Evolutionary conservation across 805 yeast species (phyloP), one percentile per base, ranked within the genome.

Genomic region (Kodamaea kakaduensis): DNA sequence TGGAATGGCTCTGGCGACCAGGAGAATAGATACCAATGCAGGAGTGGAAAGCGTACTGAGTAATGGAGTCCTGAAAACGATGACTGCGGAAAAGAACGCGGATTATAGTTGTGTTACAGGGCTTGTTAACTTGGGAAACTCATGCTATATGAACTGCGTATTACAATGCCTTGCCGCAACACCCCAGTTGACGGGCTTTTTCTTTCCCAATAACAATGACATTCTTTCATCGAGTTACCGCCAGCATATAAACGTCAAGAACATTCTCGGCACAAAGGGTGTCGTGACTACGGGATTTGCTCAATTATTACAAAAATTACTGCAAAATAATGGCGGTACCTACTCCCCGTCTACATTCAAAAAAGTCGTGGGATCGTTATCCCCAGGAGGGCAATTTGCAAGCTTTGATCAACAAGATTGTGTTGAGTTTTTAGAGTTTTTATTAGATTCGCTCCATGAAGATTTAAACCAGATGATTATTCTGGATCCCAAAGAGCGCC

Each of bases 111-210:
- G 78, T 34, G 64, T 77, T 13, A 78, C 88, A 0, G 97, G 97
- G 0, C 64, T 89, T 5, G 66, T 70, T 9, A 89, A 89, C 54
- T 64, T 89, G 42, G 96, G 96, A 2, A 90, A 90, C 50, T 84
- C 95, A 0, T 89, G 97, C 56, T 89, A 89, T 58, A 83, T 89
- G 88, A 89, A 89, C 59, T 83, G 95, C 46, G 71, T 84, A 3
- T 58, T 89, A n/a, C 97, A 89, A 59, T 86, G 96, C 56, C 55
- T 90, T 22, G 69, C 81, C 3, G 89, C 90, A 1, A 78, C 90
- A 0, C 77, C 77, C 1, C 78, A 77, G 40, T 59, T 89, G 17
- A 69, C 81, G 3, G 67, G 64, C 30, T 75, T 83, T 37, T 84
- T 89, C 49, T 61, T 81, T 28, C 47, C 50, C 9, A 34, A 25